Evolutionary conservation across 306 rosid species (phyloP), one percentile per base, ranked within the genome.

Genomic region (Cercis canadensis): DNA sequence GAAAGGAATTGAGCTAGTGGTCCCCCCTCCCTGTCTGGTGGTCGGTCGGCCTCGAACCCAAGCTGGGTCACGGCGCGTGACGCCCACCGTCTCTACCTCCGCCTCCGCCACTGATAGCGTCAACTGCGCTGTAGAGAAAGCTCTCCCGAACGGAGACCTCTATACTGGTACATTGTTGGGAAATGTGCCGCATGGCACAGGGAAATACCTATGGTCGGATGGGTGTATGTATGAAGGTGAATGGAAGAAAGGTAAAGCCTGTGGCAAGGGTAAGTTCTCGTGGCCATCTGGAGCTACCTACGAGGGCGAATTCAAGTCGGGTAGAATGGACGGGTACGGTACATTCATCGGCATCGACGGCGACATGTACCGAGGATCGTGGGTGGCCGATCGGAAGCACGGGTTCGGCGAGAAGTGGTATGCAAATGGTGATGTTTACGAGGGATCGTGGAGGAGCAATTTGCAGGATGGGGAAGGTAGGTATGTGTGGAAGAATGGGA

Each of bases 221-320:
- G 88, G 88, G 4, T 81, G 88, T 70, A 81, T 81, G 79, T 84
- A 81, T 61, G 77, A 81, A 56, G 86, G 88, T 0, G 88, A 81
- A 8, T 81, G 88, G 88, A 67, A 65, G 53, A 64, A 52, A 17
- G 88, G 86, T 0, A 84, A 81, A 7, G 74, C 84, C 7, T 62
- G 65, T 19, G 86, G 86, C 1, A 81, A 63, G 15, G 88, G 88
- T 0, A 65, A 57, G 50, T 75, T 84, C 62, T 81, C 81, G 1
- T 84, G 86, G 88, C 88, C 88, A 0, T 84, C 86, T 1, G 84
- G 88, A 5, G 86, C 82, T 0, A 78, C 86, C 60, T 78, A 78
- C 62, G 83, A 84, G 39, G 82, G 88, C 1, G 84, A 84, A 24
- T 81, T 84, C 69, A 69, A 59, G 7, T 51, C 36, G 9, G 86